Percentiles rank a stretch among this genome's conserved stretches.
These are phyloP conservation scores for Dipteronia dyeriana DNA, from an alignment of 345 rosid genomes.

Conservation along the genomic window DNA sequence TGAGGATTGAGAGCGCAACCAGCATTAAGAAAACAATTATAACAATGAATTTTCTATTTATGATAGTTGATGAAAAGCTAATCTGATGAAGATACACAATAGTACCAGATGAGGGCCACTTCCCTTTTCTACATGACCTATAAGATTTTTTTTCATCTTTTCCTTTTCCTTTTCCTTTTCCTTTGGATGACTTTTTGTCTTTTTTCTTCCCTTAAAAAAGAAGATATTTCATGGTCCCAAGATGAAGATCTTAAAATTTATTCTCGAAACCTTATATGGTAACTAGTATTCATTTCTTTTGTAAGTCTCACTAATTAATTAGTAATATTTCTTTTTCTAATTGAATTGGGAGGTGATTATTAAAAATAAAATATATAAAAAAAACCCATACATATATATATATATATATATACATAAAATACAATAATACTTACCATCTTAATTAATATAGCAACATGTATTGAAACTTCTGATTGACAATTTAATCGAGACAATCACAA, in stretches of 20 bases:
- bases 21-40: slow-evolving; percentile 5
- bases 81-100: slow-evolving; percentile 8
- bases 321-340: background rate
- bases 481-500: no score
- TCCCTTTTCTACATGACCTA: slow-evolving; percentile 6
- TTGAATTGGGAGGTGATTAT: background rate
- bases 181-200: slow-evolving; percentile 23
- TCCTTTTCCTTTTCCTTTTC: background rate
- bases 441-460: no score
- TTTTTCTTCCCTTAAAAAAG: slow-evolving; percentile 16
- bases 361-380: no score
- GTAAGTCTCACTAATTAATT: background rate
- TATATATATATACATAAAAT: no score
- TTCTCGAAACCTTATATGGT: slow-evolving; percentile 12
- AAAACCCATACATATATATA: no score
- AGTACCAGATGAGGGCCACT: slow-evolving; percentile 23
- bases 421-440: no score
- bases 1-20: slow-evolving; percentile 26
- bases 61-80: background rate
- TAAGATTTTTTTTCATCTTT: background rate
- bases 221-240: slow-evolving; percentile 42
- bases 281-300: background rate
- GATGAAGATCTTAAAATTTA: slow-evolving; percentile 30
- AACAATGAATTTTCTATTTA: slow-evolving; percentile 10
- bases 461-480: no score